A percentile compares a stretch with the other conserved stretches of the same genome.
Evolutionary conservation across 352 stramenopile genomes (phyloP).

Genomic region (Phytophthora fragariaefolia): DNA sequence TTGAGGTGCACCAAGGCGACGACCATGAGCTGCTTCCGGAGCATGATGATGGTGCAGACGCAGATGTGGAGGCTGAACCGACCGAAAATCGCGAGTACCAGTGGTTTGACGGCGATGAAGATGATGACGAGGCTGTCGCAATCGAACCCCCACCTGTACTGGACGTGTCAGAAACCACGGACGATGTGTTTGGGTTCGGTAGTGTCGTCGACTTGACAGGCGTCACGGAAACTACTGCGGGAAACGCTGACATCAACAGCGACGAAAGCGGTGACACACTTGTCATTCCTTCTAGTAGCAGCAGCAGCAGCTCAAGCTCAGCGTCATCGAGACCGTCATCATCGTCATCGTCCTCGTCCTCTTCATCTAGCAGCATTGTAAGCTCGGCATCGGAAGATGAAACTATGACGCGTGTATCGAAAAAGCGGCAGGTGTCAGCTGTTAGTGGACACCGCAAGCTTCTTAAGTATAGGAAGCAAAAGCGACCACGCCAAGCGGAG

Average conservation of each 20-base stretch:
- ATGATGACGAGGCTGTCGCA: slow-evolving; percentile 30
- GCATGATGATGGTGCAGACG: slow-evolving; percentile 17
- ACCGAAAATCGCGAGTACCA: slow-evolving; percentile 34
- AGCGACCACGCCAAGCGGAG: slow-evolving; percentile 11
- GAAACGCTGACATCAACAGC: slow-evolving; percentile 28
- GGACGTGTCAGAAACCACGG: slow-evolving; percentile 21
- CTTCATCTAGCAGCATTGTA: slow-evolving; percentile 29
- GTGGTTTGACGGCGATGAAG: slow-evolving; percentile 49
- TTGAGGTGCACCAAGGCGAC: slow-evolving; percentile 33
- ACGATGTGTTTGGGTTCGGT: slow-evolving; percentile 39
- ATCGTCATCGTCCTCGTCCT: slow-evolving; percentile 30
- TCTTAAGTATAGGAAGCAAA: slow-evolving; percentile 36
- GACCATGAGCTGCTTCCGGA: slow-evolving; percentile 28
- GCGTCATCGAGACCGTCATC: slow-evolving; percentile 29
- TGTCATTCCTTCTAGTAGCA: slow-evolving; percentile 31
- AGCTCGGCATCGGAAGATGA: slow-evolving; percentile 42
- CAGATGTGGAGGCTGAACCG: slow-evolving; percentile 16
- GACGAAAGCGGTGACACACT: slow-evolving; percentile 38
- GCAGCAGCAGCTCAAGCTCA: slow-evolving; percentile 32
- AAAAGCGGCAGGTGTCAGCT: slow-evolving; percentile 24
- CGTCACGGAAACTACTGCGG: background rate
- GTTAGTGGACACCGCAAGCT: slow-evolving; percentile 28
- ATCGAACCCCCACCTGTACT: slow-evolving; percentile 22
- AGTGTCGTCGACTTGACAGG: slow-evolving; percentile 15
- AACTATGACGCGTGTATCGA: background rate